Evolutionary conservation across 2,329 filamentous ascomycete species (phyloP).

Genomic region (Neofusicoccum cordaticola): DNA sequence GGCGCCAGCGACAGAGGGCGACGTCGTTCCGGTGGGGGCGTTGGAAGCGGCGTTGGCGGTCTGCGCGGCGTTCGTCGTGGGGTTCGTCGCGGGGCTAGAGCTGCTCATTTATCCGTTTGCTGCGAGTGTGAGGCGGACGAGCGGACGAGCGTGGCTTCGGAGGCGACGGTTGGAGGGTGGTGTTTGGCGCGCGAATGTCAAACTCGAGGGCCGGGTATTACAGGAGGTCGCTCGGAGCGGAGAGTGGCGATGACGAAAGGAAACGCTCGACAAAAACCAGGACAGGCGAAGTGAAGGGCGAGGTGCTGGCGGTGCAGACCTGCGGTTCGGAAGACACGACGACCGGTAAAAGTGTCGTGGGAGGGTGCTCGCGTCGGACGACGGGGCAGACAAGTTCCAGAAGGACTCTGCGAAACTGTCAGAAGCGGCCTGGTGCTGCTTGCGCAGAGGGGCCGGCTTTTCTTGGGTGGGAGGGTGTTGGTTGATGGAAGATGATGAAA

Average conservation of each 20-base stretch:
- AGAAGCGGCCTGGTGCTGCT: slow-evolving; percentile 29
- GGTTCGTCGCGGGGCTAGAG: slow-evolving; percentile 52
- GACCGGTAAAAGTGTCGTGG: slow-evolving; percentile 15
- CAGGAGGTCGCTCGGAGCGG: slow-evolving; percentile 21
- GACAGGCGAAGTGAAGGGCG: slow-evolving; percentile 16
- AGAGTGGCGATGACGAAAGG: slow-evolving; percentile 9
- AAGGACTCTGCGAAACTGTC: slow-evolving; percentile 37
- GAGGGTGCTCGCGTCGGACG: neutral
- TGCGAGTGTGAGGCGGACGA: slow-evolving; percentile 12
- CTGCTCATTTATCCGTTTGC: slow-evolving; percentile 56
- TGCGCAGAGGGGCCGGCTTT: slow-evolving; percentile 13
- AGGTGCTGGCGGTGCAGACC: slow-evolving; percentile 10
- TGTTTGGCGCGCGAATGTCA: slow-evolving; percentile 28
- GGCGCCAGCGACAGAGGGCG: slow-evolving; percentile 53
- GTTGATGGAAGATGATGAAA: slow-evolving; percentile 18
- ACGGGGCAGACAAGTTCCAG: slow-evolving; percentile 32
- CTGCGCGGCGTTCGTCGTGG: slow-evolving; percentile 48
- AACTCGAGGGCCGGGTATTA: slow-evolving; percentile 25
- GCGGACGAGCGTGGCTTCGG: slow-evolving; percentile 20
- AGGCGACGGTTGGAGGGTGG: neutral
- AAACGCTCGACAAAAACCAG: slow-evolving; percentile 13
- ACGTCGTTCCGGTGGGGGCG: slow-evolving; percentile 50
- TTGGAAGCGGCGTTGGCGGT: slow-evolving; percentile 47
- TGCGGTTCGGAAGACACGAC: slow-evolving; percentile 22
- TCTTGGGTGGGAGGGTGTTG: slow-evolving; percentile 11